Percentiles rank a stretch among this genome's conserved stretches.
Evolutionary conservation across 106 monocot species (phyloP).

Genomic region (Dendrobium nobile): DNA sequence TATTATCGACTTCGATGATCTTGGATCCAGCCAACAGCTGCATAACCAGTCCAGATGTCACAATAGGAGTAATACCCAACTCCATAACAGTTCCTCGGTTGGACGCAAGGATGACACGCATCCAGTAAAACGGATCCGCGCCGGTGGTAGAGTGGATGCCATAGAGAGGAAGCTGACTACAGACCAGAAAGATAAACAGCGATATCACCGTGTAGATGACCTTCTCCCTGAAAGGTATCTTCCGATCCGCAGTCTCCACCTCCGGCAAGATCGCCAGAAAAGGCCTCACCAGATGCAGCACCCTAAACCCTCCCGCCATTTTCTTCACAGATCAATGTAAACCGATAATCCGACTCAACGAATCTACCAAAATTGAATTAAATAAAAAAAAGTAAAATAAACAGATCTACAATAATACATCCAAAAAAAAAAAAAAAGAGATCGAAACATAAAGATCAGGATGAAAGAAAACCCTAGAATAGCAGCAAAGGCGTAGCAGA

Average conservation of each 20-base stretch:
- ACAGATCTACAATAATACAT: not conserved
- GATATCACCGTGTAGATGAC: slow-evolving; percentile 19
- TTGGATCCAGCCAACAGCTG: slow-evolving; percentile 14
- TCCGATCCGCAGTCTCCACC: slow-evolving; percentile 16
- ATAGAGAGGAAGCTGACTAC: slow-evolving; percentile 17
- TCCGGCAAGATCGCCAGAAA: slow-evolving; percentile 19
- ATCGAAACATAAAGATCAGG: not conserved
- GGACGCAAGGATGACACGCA: slow-evolving; percentile 23
- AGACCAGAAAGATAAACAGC: slow-evolving; percentile 13
- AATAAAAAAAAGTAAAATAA: not conserved
- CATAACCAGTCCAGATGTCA: slow-evolving; percentile 16
- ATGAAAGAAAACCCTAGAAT: not conserved
- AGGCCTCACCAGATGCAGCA: slow-evolving; percentile 14
- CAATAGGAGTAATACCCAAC: slow-evolving; percentile 15
- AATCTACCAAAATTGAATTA: not conserved
- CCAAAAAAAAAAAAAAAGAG: not conserved
- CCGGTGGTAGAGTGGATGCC: slow-evolving; percentile 26
- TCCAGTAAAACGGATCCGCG: slow-evolving; percentile 26
- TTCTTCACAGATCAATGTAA: not conserved
- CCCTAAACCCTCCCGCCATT: slow-evolving; percentile 17
- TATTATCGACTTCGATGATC: slow-evolving; percentile 17
- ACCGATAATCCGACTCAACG: not conserved
- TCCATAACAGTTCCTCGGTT: slow-evolving; percentile 19
- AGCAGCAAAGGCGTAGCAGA: not conserved
- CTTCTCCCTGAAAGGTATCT: slow-evolving; percentile 19